Evolutionary conservation across 805 yeast species (phyloP).

Genomic region (Candida methanosorbosa): DNA sequence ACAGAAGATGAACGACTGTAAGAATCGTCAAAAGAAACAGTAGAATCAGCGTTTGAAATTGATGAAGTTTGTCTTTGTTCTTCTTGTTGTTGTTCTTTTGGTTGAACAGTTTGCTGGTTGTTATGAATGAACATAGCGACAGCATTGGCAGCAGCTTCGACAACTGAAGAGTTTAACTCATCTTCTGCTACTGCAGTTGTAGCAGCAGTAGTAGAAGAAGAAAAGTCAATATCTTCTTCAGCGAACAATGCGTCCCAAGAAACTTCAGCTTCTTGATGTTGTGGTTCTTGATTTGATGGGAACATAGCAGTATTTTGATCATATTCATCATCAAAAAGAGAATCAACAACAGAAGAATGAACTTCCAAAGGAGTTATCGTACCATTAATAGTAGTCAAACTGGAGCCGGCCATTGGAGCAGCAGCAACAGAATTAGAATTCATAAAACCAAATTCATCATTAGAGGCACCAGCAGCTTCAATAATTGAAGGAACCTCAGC

Average conservation of each 20-base stretch:
- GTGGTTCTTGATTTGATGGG: slow-evolving; percentile 10
- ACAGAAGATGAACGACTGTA: too few species aligned
- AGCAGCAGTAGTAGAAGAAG: slow-evolving; percentile 4
- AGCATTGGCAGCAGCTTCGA: neutral
- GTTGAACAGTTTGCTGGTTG: slow-evolving; percentile 15
- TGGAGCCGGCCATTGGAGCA: slow-evolving; percentile 1
- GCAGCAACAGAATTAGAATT: slow-evolving; percentile 1
- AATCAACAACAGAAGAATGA: slow-evolving; percentile 42
- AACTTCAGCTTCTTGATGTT: slow-evolving; percentile 19
- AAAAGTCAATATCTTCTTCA: slow-evolving; percentile 10
- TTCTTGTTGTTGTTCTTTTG: slow-evolving; percentile 24
- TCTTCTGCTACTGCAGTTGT: neutral
- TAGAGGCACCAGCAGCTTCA: slow-evolving; percentile 1
- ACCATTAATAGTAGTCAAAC: slow-evolving; percentile 3
- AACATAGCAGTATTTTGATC: slow-evolving; percentile 38
- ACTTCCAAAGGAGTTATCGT: slow-evolving; percentile 43
- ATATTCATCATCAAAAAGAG: slow-evolving; percentile 38
- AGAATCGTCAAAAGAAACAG: too few species aligned
- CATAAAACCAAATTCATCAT: neutral
- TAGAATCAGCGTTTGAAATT: too few species aligned
- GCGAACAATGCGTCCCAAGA: slow-evolving; percentile 56
- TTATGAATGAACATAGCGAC: neutral
- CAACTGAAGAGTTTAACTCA: slow-evolving; percentile 9
- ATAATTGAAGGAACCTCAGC: neutral
- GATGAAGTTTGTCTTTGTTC: slow-evolving; percentile 2